Base-by-base conservation (phyloP, 352 stramenopile genomes). In the Phytophthora pluvialis region DNA sequence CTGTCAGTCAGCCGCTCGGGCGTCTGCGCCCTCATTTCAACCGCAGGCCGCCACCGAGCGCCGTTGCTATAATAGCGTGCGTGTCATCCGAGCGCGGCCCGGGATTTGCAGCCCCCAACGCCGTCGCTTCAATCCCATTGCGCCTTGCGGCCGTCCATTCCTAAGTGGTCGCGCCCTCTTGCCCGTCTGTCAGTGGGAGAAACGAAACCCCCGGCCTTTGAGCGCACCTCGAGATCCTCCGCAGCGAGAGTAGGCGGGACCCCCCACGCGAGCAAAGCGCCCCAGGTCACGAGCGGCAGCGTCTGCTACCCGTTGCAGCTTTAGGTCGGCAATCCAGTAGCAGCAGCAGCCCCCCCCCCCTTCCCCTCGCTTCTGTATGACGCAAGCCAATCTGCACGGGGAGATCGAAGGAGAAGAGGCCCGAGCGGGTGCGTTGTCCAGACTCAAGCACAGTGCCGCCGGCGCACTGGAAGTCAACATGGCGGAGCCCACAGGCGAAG, bases 131-230 rank as follows among this genome's bases (percentile, higher is more conserved):
- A 50, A 42, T 52, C 59, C 21, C 15, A 29, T 44, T 25, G 16
- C 6, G 21, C 36, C 52, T 44, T 25, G 16, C 13, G 21, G 46
- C 52, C 60, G 44, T 46, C 36, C 60, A 64, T 58, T 64, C 16
- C 39, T 32, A 57, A 73, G 52, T 45, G 53, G 58, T 60, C 58
- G 64, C 60, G 32, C 29, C 51, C 40, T 8, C 18, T 16, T 48
- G 43, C 35, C 59, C 35, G 40, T 61, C 56, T 55, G 49, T 64
- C 46, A 47, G 54, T 31, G 29, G 56, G 51, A 54, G 58, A 72
- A 68, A 60, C 64, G 64, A 70, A 74, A 74, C 66, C 36, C 67
- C 59, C 32, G 53, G 36, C 62, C 42, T 58, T 58, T 55, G 43
- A 67, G 29, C 16, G 10, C 60, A 59, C 25, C 54, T 59, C 40